A percentile compares a stretch with the other conserved stretches of the same genome.
Conservation (phyloP, 1,284 basidiomycete genomes). For the Ustilago vetiveriae region DNA sequence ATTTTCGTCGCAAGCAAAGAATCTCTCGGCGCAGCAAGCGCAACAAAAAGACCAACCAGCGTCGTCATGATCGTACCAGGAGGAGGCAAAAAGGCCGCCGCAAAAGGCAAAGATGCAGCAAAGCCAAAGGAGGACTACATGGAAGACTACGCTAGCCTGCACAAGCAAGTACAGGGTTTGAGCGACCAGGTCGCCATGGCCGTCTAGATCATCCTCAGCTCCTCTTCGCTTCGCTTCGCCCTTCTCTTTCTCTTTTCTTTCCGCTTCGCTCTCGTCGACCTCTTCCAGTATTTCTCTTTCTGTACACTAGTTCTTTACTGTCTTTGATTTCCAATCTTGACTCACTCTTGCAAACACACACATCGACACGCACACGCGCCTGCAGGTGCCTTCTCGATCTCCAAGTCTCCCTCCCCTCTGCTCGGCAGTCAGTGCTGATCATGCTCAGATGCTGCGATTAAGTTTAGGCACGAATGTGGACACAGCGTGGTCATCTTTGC, state of each 20-base stretch:
- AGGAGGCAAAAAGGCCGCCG: constrained; percentile 74
- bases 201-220: constrained; percentile 1
- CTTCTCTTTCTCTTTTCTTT: background rate
- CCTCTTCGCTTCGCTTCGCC: background rate
- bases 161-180: constrained; percentile 73
- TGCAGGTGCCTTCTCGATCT: too few species aligned
- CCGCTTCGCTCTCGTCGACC: background rate
- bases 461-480: too few species aligned
- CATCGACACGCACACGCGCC: too few species aligned
- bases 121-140: constrained; percentile 78
- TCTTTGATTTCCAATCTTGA: too few species aligned
- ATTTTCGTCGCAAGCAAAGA: constrained; percentile 74
- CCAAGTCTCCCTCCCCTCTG: too few species aligned
- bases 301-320: background rate
- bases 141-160: constrained; percentile 84
- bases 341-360: too few species aligned
- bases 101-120: constrained; percentile 71
- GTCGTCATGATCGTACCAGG: constrained; percentile 83
- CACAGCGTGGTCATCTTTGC: background rate
- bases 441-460: too few species aligned
- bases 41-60: constrained; percentile 96
- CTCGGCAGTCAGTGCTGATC: too few species aligned
- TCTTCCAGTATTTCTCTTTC: background rate
- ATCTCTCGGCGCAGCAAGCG: constrained; percentile 85
- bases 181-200: constrained; percentile 46